Evolutionary conservation across 1,139 yeast species (phyloP), one percentile per base, ranked within the genome.

Genomic region (Arxiozyma slooffiae): DNA sequence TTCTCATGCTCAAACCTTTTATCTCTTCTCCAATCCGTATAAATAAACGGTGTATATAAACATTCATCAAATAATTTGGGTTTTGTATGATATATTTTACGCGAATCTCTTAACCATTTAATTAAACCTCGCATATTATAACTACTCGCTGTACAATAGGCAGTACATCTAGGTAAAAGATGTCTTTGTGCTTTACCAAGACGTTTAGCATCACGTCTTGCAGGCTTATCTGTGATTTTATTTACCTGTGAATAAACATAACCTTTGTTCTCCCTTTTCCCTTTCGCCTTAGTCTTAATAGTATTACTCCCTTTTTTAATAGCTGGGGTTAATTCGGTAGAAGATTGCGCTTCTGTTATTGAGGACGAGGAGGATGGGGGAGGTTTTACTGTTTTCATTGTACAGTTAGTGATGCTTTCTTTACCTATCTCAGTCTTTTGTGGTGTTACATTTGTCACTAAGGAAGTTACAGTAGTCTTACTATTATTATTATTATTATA

Each of bases 1-100:
- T 75, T 76, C 44, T 69, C 69, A 47, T 61, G 62, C 40, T 63
- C 77, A 54, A 73, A 73, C 58, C 75, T 59, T 56, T 69, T 69
- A 51, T 70, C 74, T 22, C 78, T 77, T 60, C 89, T 71, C 89
- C 92, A 82, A 61, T 83, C 90, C 55, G 85, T 84, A 60, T 82
- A 84, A n/a, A 73, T 71, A 64, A 89, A 92, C 0, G 97, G 96
- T 0, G 97, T 85, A 64, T 89, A 90, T 18, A 90, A 73, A 63
- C 97, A 92, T 67, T 92, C 98, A 63, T 92, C 97, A 68, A 90
- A 87, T 52, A 89, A 71, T 59, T 86, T 87, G 1, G 97, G 96
- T 56, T 81, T 79, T 0, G 95, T 82, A 46, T 87, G 84, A 62
- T 83, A 86, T 3, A 77, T 73, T 55, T 87, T 72, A 61, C 82